phyloP scores from a whole-genome alignment of 139 green algal species.

The Coelastrella sp. region DNA sequence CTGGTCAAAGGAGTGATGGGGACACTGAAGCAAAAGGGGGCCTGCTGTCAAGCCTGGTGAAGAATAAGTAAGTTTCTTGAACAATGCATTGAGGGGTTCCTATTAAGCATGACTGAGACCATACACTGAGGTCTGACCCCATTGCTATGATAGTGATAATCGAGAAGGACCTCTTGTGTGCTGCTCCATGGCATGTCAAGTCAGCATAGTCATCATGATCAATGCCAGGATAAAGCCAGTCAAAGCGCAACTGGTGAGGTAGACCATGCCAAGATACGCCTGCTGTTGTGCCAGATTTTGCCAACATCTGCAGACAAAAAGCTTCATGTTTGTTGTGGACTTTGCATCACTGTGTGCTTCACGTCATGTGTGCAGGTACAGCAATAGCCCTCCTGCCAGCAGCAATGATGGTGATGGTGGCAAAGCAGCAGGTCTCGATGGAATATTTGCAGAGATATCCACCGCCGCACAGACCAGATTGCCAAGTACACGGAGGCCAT shows the following conservation, averaged over 20 bases:
- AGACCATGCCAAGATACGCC: not conserved
- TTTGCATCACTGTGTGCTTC: not conserved
- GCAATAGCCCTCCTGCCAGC: not conserved
- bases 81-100: too few species aligned
- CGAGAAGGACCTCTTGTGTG: too few species aligned
- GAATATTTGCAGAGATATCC: constrained; percentile 46
- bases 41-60: constrained; percentile 37
- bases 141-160: too few species aligned
- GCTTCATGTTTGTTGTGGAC: not conserved
- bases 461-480: too few species aligned
- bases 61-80: constrained; percentile 32
- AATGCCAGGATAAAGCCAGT: too few species aligned
- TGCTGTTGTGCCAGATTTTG: not conserved
- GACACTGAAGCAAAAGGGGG: not conserved
- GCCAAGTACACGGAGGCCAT: too few species aligned
- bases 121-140: too few species aligned
- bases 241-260: too few species aligned
- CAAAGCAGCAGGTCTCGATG: constrained; percentile 23
- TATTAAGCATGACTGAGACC: too few species aligned
- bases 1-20: not conserved
- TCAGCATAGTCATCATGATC: too few species aligned
- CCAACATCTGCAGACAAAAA: not conserved
- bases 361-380: not conserved
- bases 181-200: too few species aligned
- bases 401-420: not conserved